phyloP scores from a whole-genome alignment of 139 green algal genomes.

The Volvox reticuliferus region DNA sequence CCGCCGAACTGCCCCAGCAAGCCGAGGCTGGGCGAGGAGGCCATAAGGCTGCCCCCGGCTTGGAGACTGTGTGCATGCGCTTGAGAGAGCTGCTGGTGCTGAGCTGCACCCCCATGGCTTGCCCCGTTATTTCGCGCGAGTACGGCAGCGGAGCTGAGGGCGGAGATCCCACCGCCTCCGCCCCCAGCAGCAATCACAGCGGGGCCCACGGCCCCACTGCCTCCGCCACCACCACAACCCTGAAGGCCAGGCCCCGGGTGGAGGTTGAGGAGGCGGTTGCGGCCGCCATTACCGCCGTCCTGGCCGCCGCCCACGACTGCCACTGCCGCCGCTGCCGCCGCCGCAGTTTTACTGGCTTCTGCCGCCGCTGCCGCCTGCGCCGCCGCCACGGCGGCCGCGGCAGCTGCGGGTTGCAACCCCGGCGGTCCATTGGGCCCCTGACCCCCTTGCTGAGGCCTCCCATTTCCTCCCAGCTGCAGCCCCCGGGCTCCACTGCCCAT shows the following conservation, averaged over 20 bases:
- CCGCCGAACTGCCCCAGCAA: not conserved
- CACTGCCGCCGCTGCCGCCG: constrained; percentile 2
- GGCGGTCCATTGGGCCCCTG: not conserved
- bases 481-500: not conserved
- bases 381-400: not conserved
- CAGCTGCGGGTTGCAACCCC: not conserved
- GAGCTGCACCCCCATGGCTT: not conserved
- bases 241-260: not conserved
- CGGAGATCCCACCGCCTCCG: not conserved
- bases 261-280: constrained; percentile 5
- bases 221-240: not conserved
- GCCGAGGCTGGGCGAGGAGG: not conserved
- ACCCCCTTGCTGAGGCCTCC: not conserved
- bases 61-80: not conserved
- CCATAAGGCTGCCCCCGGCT: not conserved
- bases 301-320: constrained; percentile 3
- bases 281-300: not conserved
- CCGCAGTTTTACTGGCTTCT: constrained; percentile 23
- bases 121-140: not conserved
- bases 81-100: constrained; percentile 5
- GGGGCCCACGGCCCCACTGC: not conserved
- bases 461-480: not conserved
- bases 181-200: no score
- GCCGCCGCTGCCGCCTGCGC: constrained; percentile 6
- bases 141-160: not conserved